Evolutionary conservation across 139 green algal species (phyloP).

Genomic region (Tetraselmis striata): DNA sequence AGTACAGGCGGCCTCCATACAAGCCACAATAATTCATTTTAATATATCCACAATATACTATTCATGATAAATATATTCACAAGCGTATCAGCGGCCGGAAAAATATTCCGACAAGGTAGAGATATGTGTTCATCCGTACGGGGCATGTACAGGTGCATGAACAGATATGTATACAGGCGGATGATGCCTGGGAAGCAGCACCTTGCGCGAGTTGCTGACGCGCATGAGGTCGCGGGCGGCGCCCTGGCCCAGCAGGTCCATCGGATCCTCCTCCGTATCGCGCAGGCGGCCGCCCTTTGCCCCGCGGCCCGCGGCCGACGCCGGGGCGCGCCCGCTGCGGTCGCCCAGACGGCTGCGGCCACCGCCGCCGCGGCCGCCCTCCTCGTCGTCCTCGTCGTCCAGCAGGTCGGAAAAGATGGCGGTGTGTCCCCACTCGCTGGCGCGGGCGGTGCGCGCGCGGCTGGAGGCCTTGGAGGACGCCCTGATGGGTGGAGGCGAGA

Average conservation of each 20-base stretch:
- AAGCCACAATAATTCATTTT: too few relatives aligned
- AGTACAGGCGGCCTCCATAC: too few relatives aligned
- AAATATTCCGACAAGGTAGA: too few relatives aligned
- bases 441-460: constrained; percentile 45
- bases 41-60: too few relatives aligned
- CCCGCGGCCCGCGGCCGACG: constrained; percentile 12
- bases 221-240: constrained; percentile 45
- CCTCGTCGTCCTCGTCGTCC: constrained; percentile 39
- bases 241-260: constrained; percentile 76
- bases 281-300: constrained; percentile 14
- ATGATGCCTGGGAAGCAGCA: not conserved
- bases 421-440: constrained; percentile 63
- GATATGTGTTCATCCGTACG: too few relatives aligned
- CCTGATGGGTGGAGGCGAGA: too few relatives aligned
- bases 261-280: constrained; percentile 47
- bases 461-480: not conserved
- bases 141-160: too few relatives aligned
- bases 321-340: constrained; percentile 5
- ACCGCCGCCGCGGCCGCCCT: not conserved
- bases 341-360: too few relatives aligned
- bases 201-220: not conserved
- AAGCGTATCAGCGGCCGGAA: too few relatives aligned
- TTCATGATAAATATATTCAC: too few relatives aligned
- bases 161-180: too few relatives aligned
- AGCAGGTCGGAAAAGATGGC: constrained; percentile 73